Conservation (phyloP, 148 eudicot species). For the Dysphania ambrosioides region DNA sequence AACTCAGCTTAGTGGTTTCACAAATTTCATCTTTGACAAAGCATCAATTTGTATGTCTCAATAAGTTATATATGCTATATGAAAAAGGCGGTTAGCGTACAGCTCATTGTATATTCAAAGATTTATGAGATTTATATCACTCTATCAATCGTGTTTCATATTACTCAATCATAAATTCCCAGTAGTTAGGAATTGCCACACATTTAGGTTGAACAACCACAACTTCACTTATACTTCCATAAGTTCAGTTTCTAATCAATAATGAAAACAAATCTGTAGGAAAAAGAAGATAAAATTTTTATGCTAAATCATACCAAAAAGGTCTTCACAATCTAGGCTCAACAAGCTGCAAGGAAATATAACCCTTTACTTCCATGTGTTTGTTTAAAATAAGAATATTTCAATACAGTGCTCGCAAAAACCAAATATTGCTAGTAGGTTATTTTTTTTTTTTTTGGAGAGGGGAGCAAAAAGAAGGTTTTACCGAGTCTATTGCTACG, state of each 20-base stretch:
- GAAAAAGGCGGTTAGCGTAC: neutral
- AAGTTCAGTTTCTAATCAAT: neutral
- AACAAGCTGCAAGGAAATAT: neutral
- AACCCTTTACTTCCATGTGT: neutral
- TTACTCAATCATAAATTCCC: neutral
- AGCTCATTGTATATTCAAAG: neutral
- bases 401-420: neutral
- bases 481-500: conserved; percentile 89
- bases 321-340: neutral
- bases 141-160: neutral
- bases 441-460: neutral
- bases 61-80: neutral
- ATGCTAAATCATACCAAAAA: neutral
- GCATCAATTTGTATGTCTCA: no score
- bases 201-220: neutral
- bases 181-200: neutral
- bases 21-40: no score
- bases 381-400: neutral
- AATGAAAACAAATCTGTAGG: neutral
- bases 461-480: conserved; percentile 6
- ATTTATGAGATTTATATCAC: no score
- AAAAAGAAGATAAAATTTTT: neutral
- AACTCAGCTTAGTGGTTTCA: no score
- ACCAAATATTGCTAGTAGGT: neutral
- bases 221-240: neutral